Conservation (phyloP, 2,329 filamentous ascomycete genomes). For the Fusarium domesticum region DNA sequence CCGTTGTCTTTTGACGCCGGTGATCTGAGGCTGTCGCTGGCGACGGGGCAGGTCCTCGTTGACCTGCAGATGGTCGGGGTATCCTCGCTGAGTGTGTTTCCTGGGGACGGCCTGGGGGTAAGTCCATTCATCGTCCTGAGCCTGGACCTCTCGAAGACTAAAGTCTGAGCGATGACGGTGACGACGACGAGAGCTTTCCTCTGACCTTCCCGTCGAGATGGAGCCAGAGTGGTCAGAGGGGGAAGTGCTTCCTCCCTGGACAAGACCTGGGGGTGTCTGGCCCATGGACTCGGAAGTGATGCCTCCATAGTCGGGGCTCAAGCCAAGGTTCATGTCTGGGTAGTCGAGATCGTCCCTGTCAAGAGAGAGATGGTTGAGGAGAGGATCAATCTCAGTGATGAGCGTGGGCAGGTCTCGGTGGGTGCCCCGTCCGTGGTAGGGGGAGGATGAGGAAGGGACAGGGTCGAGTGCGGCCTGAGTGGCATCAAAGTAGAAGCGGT, state of each 20-base stretch:
- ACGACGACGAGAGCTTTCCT: slow-evolving; percentile 30
- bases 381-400: slow-evolving; percentile 36
- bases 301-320: slow-evolving; percentile 34
- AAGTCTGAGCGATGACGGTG: slow-evolving; percentile 14
- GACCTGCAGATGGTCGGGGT: slow-evolving; percentile 34
- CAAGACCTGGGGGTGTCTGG: slow-evolving; percentile 38
- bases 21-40: slow-evolving; percentile 14
- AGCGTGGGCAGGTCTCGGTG: slow-evolving; percentile 33
- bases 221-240: slow-evolving; percentile 41
- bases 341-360: slow-evolving; percentile 32
- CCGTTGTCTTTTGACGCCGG: slow-evolving; percentile 37
- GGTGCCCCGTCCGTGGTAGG: slow-evolving; percentile 30
- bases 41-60: slow-evolving; percentile 28
- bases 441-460: slow-evolving; percentile 14
- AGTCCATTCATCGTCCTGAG: slow-evolving; percentile 42
- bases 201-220: slow-evolving; percentile 31
- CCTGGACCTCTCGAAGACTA: slow-evolving; percentile 36
- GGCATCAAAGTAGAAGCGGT: slow-evolving; percentile 35
- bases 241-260: slow-evolving; percentile 39
- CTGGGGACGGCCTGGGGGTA: slow-evolving; percentile 36
- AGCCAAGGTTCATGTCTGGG: slow-evolving; percentile 35
- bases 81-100: slow-evolving; percentile 32
- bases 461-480: slow-evolving; percentile 30
- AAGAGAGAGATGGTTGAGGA: slow-evolving; percentile 35
- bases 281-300: slow-evolving; percentile 37